These are phyloP conservation scores for Aspergillus steynii DNA, from an alignment of 495 filamentous ascomycete genomes.

Conservation along the genomic window DNA sequence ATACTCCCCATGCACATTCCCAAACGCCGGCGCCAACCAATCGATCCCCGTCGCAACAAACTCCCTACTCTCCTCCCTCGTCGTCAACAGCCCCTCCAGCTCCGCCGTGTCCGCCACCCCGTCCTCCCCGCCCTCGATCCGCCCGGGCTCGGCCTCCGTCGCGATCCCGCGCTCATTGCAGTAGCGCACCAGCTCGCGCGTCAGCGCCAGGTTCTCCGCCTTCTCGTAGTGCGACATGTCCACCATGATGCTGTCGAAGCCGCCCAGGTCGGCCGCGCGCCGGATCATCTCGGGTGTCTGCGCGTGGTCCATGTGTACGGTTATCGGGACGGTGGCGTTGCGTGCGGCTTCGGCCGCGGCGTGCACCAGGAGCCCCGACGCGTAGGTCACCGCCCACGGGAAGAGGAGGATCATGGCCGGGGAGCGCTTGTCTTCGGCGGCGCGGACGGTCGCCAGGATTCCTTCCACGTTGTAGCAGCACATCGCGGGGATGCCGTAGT, in stretches of 20 bases:
- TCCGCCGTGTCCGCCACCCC: constrained; percentile 76
- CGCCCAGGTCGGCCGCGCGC: constrained; percentile 61
- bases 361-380: constrained; percentile 61
- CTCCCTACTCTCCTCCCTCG: constrained; percentile 70
- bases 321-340: constrained; percentile 67
- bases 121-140: constrained; percentile 85
- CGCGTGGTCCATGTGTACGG: constrained; percentile 76
- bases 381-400: constrained; percentile 80
- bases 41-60: constrained; percentile 81
- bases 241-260: constrained; percentile 81
- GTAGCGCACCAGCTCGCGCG: constrained; percentile 66
- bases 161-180: constrained; percentile 76
- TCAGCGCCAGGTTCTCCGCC: constrained; percentile 73
- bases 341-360: constrained; percentile 63
- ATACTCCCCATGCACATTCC: constrained; percentile 84
- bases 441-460: constrained; percentile 75
- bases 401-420: constrained; percentile 84
- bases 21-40: constrained; percentile 82
- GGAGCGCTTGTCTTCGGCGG: constrained; percentile 70
- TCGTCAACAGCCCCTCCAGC: constrained; percentile 74
- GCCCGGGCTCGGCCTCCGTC: constrained; percentile 77
- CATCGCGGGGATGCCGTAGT: constrained; percentile 74
- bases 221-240: constrained; percentile 84
- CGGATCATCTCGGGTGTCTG: constrained; percentile 72
- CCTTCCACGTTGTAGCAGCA: constrained; percentile 87